A percentile compares a stretch with the other conserved stretches of the same genome.
Conservation (phyloP, 225 moss, liverwort and hornwort species). For the Straminergon stramineum region DNA sequence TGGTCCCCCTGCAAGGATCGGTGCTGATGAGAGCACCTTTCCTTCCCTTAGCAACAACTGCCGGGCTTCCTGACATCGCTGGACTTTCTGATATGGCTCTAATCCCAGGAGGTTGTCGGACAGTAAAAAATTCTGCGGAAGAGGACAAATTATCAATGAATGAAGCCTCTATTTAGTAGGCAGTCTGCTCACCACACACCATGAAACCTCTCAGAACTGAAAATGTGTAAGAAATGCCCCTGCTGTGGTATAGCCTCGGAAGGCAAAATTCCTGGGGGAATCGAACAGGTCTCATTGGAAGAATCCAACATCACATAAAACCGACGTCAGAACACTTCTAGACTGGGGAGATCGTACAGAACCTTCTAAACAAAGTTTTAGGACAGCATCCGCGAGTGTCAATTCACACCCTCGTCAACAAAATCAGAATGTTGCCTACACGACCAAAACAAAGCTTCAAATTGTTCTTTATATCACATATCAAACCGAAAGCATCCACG, state of each 20-base stretch:
- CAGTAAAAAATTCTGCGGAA: background rate
- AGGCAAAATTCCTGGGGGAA: background rate
- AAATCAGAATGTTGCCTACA: background rate
- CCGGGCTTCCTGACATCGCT: background rate
- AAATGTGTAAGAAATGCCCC: background rate
- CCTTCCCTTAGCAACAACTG: background rate
- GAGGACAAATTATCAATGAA: background rate
- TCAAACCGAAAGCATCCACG: background rate
- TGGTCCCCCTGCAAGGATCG: conserved; percentile 77
- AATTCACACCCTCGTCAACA: background rate
- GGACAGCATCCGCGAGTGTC: background rate
- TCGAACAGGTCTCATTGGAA: background rate
- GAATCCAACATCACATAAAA: background rate
- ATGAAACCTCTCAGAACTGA: background rate
- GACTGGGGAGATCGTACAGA: background rate
- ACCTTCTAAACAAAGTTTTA: background rate
- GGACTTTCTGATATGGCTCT: conserved; percentile 7
- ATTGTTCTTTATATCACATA: background rate
- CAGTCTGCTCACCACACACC: background rate
- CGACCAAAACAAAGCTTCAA: background rate
- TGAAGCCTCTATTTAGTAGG: background rate
- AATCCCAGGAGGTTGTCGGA: background rate
- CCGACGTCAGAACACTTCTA: background rate
- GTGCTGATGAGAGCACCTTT: conserved; percentile 39
- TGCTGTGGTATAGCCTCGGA: background rate